Conservation (phyloP, 2,329 filamentous ascomycete species). For the Trichoderma harzianum region DNA sequence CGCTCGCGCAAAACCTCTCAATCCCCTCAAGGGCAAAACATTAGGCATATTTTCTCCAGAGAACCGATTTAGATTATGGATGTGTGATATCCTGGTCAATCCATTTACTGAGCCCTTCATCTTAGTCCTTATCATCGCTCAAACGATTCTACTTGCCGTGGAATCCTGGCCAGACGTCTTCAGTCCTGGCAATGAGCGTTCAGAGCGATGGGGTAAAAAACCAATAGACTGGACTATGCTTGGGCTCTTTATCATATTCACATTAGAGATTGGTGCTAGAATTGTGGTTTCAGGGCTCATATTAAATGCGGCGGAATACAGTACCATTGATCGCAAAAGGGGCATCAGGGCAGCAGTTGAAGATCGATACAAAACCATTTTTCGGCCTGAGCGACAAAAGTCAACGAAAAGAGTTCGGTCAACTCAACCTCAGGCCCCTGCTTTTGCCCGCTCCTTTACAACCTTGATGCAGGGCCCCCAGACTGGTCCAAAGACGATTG, state of each 20-base stretch:
- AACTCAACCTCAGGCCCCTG: conserved; percentile 52
- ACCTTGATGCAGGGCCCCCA: conserved; percentile 67
- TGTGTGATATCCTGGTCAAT: conserved; percentile 84
- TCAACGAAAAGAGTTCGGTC: conserved; percentile 56
- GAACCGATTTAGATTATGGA: conserved; percentile 66
- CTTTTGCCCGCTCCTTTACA: conserved; percentile 74
- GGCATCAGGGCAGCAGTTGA: conserved; percentile 71
- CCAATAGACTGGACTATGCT: conserved; percentile 79
- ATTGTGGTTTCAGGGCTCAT: conserved; percentile 92
- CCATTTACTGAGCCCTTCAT: conserved; percentile 84
- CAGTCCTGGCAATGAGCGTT: conserved; percentile 56
- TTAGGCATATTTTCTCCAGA: conserved; percentile 80
- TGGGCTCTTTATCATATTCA: conserved; percentile 83
- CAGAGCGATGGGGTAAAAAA: conserved; percentile 61
- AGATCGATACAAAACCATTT: conserved; percentile 73
- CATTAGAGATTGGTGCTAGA: conserved; percentile 75
- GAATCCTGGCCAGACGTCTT: conserved; percentile 74
- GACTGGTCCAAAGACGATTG: conserved; percentile 58
- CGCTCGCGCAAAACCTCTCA: conserved; percentile 38
- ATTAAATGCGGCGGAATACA: conserved; percentile 87
- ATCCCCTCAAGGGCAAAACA: conserved; percentile 82
- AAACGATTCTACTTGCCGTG: conserved; percentile 82
- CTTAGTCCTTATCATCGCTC: conserved; percentile 79
- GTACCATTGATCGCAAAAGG: conserved; percentile 75
- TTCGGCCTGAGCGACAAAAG: conserved; percentile 74